Evolutionary conservation across 2,329 filamentous ascomycete species (phyloP).

Genomic region (Aspergillus pseudoterreus): DNA sequence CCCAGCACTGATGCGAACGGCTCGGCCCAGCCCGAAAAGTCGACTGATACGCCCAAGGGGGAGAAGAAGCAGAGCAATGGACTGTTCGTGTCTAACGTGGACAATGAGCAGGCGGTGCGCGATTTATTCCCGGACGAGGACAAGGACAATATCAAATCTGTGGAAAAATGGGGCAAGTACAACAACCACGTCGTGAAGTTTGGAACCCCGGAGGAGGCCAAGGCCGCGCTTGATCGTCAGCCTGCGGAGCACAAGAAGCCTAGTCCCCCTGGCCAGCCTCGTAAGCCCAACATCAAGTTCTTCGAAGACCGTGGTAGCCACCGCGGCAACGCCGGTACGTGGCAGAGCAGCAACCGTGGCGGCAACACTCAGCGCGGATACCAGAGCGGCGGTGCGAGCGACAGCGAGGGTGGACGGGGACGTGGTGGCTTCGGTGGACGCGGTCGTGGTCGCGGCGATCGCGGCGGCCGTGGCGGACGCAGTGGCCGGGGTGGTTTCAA

Average conservation of each 20-base stretch:
- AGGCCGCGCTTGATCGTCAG: constrained; percentile 70
- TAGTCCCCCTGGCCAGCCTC: constrained; percentile 64
- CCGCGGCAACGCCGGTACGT: constrained; percentile 53
- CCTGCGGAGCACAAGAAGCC: constrained; percentile 73
- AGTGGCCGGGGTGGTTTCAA: constrained; percentile 59
- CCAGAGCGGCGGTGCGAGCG: constrained; percentile 77
- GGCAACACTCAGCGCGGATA: constrained; percentile 72
- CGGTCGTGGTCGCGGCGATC: constrained; percentile 53
- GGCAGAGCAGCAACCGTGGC: constrained; percentile 57
- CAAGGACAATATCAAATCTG: constrained; percentile 70
- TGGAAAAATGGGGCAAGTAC: constrained; percentile 66
- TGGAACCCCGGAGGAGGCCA: constrained; percentile 72
- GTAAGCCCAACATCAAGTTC: constrained; percentile 76
- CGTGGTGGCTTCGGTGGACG: constrained; percentile 45
- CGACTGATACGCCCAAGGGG: constrained; percentile 51
- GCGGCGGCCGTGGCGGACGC: constrained; percentile 42
- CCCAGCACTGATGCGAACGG: constrained; percentile 52
- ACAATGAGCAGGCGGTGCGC: constrained; percentile 75
- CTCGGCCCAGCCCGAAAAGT: constrained; percentile 43
- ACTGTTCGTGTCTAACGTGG: constrained; percentile 85
- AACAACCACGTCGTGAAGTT: constrained; percentile 82
- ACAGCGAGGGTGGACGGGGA: constrained; percentile 62
- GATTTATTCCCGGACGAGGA: constrained; percentile 82
- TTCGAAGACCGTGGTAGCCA: constrained; percentile 66
- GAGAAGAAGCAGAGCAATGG: constrained; percentile 70